phyloP scores from a whole-genome alignment of 2,329 filamentous ascomycete species.

The Ilyonectria robusta region DNA sequence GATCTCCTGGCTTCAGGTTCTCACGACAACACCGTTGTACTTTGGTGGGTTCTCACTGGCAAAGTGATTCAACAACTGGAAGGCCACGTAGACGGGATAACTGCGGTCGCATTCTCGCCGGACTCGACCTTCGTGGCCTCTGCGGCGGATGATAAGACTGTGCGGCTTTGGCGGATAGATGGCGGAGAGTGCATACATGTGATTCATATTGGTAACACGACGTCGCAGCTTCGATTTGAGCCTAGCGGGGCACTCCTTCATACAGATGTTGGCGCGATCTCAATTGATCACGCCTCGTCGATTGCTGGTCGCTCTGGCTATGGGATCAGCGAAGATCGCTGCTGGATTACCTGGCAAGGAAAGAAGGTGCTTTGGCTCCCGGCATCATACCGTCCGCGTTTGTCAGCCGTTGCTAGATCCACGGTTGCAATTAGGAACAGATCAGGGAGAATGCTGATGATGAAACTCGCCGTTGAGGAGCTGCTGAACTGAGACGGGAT shows the following conservation, averaged over 20 bases:
- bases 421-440: not conserved
- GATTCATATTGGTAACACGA: not conserved
- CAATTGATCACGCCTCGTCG: not conserved
- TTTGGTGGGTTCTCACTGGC: no score
- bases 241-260: not conserved
- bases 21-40: no score
- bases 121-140: not conserved
- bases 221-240: not conserved
- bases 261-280: not conserved
- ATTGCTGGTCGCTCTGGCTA: not conserved
- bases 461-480: not conserved
- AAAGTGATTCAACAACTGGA: no score
- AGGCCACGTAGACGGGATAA: no score
- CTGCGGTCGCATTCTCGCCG: not conserved
- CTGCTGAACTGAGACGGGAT: not conserved
- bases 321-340: not conserved
- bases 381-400: no score
- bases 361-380: not conserved
- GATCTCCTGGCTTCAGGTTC: no score
- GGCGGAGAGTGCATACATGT: not conserved
- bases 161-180: not conserved
- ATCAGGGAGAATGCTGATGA: not conserved
- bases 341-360: not conserved
- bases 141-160: not conserved
- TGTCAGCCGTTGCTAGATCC: no score